A percentile compares a stretch with the other conserved stretches of the same genome.
These are phyloP conservation scores for Boletus subparvulus DNA, from an alignment of 768 basidiomycete genomes.

Conservation along the genomic window DNA sequence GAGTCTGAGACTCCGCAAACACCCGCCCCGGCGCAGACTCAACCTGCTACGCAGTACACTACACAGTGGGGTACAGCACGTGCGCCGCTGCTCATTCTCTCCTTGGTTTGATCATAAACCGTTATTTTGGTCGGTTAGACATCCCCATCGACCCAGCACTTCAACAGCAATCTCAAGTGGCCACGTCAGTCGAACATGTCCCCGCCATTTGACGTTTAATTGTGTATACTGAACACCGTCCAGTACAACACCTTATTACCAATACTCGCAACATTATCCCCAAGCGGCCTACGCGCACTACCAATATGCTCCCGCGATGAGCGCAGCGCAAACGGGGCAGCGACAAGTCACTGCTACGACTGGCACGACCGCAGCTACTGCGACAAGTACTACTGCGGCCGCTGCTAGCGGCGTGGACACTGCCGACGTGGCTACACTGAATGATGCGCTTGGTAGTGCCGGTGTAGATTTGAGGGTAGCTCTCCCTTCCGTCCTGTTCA, in stretches of 20 bases:
- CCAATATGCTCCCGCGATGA: constrained; percentile 33
- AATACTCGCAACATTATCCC: constrained; percentile 39
- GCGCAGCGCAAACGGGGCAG: constrained; percentile 33
- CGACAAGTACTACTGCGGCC: constrained; percentile 23
- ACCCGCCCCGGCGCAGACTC: constrained; percentile 32
- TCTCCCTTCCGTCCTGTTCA: background rate
- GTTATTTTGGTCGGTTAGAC: constrained; percentile 35
- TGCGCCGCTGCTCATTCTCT: constrained; percentile 23
- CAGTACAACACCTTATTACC: constrained; percentile 50
- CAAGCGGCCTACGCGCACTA: constrained; percentile 46
- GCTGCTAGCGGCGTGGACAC: constrained; percentile 50
- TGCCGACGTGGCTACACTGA: constrained; percentile 73
- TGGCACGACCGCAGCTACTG: constrained; percentile 10
- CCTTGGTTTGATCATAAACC: background rate
- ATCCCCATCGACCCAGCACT: constrained; percentile 70
- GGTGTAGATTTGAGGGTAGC: constrained; percentile 79
- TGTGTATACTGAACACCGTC: constrained; percentile 6
- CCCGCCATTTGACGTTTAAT: background rate
- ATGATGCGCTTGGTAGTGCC: constrained; percentile 83
- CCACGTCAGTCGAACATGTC: constrained; percentile 37
- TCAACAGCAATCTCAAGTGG: constrained; percentile 54
- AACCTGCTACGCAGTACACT: constrained; percentile 32
- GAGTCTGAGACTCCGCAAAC: constrained; percentile 40
- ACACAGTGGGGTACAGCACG: constrained; percentile 42
- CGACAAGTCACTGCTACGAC: constrained; percentile 21